A percentile compares a stretch with the other conserved stretches of the same genome.
Conservation (phyloP, 1,139 yeast genomes). For the Torulaspora pretoriensis region DNA sequence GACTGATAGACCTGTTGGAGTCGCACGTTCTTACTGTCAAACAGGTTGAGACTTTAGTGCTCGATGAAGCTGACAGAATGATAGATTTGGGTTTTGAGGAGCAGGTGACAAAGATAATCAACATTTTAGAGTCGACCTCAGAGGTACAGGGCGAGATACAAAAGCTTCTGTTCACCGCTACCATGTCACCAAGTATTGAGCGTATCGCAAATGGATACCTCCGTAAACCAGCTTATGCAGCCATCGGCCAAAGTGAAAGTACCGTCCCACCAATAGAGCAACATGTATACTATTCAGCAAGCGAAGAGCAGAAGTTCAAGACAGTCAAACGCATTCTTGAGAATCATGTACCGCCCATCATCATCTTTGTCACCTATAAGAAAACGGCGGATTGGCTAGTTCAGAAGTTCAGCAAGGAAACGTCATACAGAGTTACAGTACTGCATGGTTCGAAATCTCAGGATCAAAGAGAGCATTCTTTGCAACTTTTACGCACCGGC, state of each 20-base stretch:
- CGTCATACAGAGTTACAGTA: constrained; percentile 51
- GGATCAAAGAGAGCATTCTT: constrained; percentile 78
- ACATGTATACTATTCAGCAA: constrained; percentile 44
- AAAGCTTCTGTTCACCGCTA: constrained; percentile 92
- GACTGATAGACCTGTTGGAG: constrained; percentile 76
- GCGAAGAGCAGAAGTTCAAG: constrained; percentile 46
- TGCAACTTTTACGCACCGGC: constrained; percentile 83
- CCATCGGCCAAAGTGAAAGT: constrained; percentile 60
- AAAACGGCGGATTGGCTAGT: constrained; percentile 66
- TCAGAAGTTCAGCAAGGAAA: constrained; percentile 42
- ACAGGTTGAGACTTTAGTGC: constrained; percentile 63
- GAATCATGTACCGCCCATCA: constrained; percentile 52
- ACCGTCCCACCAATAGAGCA: constrained; percentile 43
- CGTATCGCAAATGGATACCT: constrained; percentile 60
- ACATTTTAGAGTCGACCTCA: constrained; percentile 41
- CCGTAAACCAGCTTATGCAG: constrained; percentile 56
- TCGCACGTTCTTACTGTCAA: constrained; percentile 56
- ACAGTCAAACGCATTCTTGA: constrained; percentile 18
- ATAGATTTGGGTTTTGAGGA: constrained; percentile 91
- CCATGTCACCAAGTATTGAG: constrained; percentile 75
- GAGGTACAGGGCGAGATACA: constrained; percentile 39
- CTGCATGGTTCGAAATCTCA: constrained; percentile 89
- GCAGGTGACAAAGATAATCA: constrained; percentile 59
- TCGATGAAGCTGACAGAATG: constrained; percentile 96
- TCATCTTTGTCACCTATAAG: constrained; percentile 77